Evolutionary conservation across 169 alveolate genomes (phyloP).

Genomic region (Cryptosporidium sp.): DNA sequence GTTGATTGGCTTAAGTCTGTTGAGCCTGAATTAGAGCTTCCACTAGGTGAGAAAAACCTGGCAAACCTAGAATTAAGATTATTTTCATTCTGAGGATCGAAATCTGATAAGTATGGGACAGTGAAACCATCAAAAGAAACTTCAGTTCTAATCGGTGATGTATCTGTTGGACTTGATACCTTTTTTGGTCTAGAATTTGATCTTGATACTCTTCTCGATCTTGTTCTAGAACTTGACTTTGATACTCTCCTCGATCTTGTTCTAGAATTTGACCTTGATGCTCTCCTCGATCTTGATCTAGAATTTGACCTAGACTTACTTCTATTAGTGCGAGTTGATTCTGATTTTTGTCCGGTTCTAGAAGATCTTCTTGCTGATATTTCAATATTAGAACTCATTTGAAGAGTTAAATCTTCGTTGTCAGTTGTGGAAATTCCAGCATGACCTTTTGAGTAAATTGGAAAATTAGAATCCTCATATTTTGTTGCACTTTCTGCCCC

Average conservation of each 20-base stretch:
- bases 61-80: neutral
- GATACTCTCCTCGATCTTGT: neutral
- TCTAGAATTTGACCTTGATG: conserved; percentile 9
- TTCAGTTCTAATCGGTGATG: neutral
- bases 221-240: neutral
- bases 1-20: neutral
- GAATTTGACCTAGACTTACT: conserved; percentile 4
- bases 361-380: neutral
- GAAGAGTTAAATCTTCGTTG: no score
- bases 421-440: no score
- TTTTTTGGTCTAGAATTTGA: neutral
- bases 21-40: no score
- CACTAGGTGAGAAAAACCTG: neutral
- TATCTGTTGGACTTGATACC: neutral
- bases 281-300: conserved; percentile 6
- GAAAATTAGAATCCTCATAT: neutral
- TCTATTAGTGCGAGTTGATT: neutral
- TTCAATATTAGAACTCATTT: neutral
- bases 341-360: neutral
- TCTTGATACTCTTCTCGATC: neutral
- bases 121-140: neutral
- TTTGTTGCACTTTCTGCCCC: no score
- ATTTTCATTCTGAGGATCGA: neutral
- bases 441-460: no score
- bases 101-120: neutral